A percentile compares a stretch with the other conserved stretches of the same genome.
These are phyloP conservation scores for Aeminium ludgeri DNA, from an alignment of 495 filamentous ascomycete species.

Conservation along the genomic window DNA sequence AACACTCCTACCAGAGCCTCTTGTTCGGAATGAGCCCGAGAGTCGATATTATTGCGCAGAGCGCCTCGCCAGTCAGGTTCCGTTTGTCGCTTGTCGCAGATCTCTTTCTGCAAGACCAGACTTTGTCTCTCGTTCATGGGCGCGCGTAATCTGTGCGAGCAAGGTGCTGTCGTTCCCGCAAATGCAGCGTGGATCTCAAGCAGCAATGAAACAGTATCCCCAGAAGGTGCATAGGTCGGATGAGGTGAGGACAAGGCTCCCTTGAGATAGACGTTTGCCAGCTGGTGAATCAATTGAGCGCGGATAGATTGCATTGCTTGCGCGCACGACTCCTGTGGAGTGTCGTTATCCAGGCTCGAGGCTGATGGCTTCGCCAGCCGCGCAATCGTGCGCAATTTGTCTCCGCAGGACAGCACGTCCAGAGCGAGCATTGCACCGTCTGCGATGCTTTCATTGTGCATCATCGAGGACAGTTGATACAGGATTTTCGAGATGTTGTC, in stretches of 20 bases:
- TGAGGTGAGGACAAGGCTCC: background rate
- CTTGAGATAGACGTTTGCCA: constrained; percentile 1
- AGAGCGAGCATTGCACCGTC: constrained; percentile 2
- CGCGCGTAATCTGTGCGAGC: background rate
- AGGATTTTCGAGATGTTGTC: background rate
- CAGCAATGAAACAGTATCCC: background rate
- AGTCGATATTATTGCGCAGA: background rate
- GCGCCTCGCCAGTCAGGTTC: constrained; percentile 2
- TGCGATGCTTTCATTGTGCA: background rate
- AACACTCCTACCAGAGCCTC: constrained; percentile 1
- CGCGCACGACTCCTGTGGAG: background rate
- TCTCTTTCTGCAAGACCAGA: background rate
- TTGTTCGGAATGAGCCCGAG: background rate
- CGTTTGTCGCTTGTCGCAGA: background rate
- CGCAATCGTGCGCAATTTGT: background rate
- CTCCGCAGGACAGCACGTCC: constrained; percentile 1
- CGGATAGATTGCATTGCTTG: background rate
- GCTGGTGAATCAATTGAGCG: background rate
- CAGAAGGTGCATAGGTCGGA: background rate
- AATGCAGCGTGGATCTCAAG: constrained; percentile 4
- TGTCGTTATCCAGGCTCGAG: background rate
- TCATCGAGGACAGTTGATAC: background rate
- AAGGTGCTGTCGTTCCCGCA: background rate
- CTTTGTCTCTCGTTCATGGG: background rate
- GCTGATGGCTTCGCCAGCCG: background rate